Base-by-base conservation (phyloP, 306 rosid species). In the Lathyrus tuberosus region DNA sequence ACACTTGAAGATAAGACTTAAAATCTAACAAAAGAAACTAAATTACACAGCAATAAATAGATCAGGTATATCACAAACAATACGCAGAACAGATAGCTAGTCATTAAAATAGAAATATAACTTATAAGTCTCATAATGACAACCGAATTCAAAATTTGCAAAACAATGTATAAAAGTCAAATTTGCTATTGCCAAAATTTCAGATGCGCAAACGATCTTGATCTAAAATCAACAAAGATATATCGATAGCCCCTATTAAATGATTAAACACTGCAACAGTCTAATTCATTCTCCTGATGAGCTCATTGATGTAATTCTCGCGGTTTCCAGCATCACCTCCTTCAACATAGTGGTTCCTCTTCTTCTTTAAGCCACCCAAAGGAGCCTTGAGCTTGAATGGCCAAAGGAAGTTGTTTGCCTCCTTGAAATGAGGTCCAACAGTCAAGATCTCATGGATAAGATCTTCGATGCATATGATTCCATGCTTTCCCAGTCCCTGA, bases 301-400 rank as follows among this genome's bases (percentile, higher is more conserved):
- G 87, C 88, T 92, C 98, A 41, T 92, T 92, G 78, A 90, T 90
- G 69, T 47, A 92, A 46, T 90, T 89, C 84, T 92, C 98, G 8
- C 95, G 81, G 81, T 87, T 92, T 7, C 98, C 98, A 0, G 98
- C 98, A 78, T 92, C 98, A 51, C 96, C 98, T 2, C 98, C 98
- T 61, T 87, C 98, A 10, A 92, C 98, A 41, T 92, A 92, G 69
- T 92, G 96, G 85, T 92, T 92, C 67, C 98, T 81, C 89, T 92
- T 92, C 80, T 92, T 92, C 81, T 92, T 80, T 30, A 92, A 77
- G 16, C 98, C 98, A 41, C 98, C 92, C 88, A 89, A 57, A 6
- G 98, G 98, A 4, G 98, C 98, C 89, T 86, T 92, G 15, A 92
- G 95, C 87, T 92, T 89, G 58, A 92, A 89, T 38, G 98, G 96